These are phyloP conservation scores for Larix kaempferi DNA, from an alignment of 75 land plant species.

Conservation along the genomic window DNA sequence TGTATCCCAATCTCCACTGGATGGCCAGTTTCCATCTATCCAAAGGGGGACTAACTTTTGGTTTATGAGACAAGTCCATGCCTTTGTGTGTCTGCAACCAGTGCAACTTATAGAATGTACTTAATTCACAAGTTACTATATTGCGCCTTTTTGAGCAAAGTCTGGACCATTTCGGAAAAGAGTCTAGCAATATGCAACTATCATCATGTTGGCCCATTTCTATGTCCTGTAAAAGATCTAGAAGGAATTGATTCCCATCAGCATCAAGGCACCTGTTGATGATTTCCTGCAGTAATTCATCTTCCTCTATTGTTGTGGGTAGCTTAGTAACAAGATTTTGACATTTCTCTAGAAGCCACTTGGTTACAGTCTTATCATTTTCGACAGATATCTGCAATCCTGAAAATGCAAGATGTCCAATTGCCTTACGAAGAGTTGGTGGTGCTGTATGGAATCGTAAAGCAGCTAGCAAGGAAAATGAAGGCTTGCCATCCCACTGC, in stretches of 20 bases:
- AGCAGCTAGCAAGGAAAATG: constrained; percentile 66
- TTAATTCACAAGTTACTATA: constrained; percentile 20
- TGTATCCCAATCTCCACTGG: constrained; percentile 73
- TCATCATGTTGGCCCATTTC: background rate
- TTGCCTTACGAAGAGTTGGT: constrained; percentile 32
- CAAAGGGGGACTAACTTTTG: constrained; percentile 16
- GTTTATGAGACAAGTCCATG: background rate
- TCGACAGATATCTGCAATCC: constrained; percentile 60
- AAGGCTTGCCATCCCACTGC: constrained; percentile 73
- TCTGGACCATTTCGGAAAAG: constrained; percentile 13
- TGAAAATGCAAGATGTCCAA: constrained; percentile 55
- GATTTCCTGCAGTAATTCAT: constrained; percentile 22
- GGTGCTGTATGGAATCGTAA: constrained; percentile 67
- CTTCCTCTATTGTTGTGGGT: constrained; percentile 58
- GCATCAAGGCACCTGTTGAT: constrained; percentile 23
- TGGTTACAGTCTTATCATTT: constrained; percentile 53
- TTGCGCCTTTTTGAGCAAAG: background rate
- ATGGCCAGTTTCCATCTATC: constrained; percentile 78
- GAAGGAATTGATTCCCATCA: background rate
- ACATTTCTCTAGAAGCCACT: constrained; percentile 54
- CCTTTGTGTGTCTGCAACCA: background rate
- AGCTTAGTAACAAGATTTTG: constrained; percentile 25
- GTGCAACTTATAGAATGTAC: constrained; percentile 23
- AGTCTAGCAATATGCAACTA: constrained; percentile 1
- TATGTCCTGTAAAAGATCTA: background rate